phyloP scores from a whole-genome alignment of 2,329 filamentous ascomycete genomes.

The Didymella arachidicola region DNA sequence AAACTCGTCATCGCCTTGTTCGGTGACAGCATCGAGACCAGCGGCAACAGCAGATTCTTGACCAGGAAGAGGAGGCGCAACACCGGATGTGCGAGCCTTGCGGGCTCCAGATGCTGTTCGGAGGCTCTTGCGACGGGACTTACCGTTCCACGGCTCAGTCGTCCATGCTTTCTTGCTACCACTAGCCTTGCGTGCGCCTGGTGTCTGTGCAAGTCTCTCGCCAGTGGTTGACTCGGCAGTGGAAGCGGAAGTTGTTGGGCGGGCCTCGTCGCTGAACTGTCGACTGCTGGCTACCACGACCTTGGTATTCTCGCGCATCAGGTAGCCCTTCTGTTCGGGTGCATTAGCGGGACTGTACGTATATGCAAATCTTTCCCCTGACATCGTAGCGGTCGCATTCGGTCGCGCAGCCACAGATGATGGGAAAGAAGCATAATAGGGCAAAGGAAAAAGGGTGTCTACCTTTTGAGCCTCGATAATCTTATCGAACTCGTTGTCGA shows the following conservation, averaged over 20 bases:
- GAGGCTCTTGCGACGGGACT: constrained; percentile 72
- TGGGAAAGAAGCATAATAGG: constrained; percentile 43
- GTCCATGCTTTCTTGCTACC: constrained; percentile 84
- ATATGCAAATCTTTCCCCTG: constrained; percentile 40
- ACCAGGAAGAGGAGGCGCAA: constrained; percentile 83
- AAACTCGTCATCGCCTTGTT: constrained; percentile 70
- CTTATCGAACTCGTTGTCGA: constrained; percentile 92
- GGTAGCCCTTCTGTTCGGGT: constrained; percentile 87
- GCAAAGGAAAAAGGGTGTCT: constrained; percentile 57
- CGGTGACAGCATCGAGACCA: constrained; percentile 68
- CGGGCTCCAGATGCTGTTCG: constrained; percentile 65
- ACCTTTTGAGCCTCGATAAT: constrained; percentile 98
- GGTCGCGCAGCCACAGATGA: constrained; percentile 32
- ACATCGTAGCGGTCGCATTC: constrained; percentile 35
- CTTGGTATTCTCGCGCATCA: constrained; percentile 99
- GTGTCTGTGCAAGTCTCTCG: constrained; percentile 65
- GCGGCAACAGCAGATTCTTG: constrained; percentile 80
- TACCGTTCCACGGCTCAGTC: constrained; percentile 95
- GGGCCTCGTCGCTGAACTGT: constrained; percentile 66
- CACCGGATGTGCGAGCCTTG: constrained; percentile 66
- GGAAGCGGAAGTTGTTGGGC: constrained; percentile 56
- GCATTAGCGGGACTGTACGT: constrained; percentile 55
- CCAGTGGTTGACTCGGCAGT: constrained; percentile 16
- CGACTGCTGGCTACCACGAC: constrained; percentile 87
- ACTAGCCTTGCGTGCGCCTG: constrained; percentile 74